Evolutionary conservation across 192 early-diverging fungal species (phyloP).

Genomic region (Backusella tuberculispora): DNA sequence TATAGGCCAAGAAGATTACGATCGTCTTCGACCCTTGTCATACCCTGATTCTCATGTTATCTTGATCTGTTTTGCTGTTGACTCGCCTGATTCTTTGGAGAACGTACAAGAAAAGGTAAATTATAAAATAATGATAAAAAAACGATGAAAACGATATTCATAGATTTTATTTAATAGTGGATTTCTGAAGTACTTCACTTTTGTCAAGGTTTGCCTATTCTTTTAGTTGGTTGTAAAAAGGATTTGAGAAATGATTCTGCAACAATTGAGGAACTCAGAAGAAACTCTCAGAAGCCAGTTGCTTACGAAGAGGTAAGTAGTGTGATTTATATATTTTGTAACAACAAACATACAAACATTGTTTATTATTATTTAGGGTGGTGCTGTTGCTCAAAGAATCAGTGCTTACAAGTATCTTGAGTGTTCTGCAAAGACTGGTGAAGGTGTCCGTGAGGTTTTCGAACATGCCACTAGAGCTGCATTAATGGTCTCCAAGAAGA

Average conservation of each 20-base stretch:
- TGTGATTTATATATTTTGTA: neutral
- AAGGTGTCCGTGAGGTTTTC: conserved; percentile 88
- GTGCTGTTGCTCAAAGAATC: conserved; percentile 73
- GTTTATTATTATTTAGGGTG: conserved; percentile 53
- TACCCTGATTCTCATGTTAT: conserved; percentile 94
- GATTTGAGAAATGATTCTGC: conserved; percentile 84
- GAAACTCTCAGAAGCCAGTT: conserved; percentile 77
- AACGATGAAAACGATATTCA: neutral
- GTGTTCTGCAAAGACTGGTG: conserved; percentile 79
- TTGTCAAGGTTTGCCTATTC: conserved; percentile 82
- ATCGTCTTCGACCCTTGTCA: conserved; percentile 88
- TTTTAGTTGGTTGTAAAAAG: conserved; percentile 88
- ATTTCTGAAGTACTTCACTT: conserved; percentile 88
- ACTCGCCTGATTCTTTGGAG: conserved; percentile 79
- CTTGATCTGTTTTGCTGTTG: conserved; percentile 91
- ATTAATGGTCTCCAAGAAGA: conserved; percentile 50
- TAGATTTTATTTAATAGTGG: conserved; percentile 61
- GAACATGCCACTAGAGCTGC: conserved; percentile 86
- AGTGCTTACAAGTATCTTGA: conserved; percentile 84
- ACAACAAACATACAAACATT: conserved; percentile 38
- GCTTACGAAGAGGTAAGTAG: conserved; percentile 66
- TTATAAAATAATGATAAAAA: neutral
- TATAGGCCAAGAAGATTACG: conserved; percentile 93
- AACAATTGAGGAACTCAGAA: conserved; percentile 78
- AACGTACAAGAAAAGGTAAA: conserved; percentile 74